Percentiles rank a stretch among this genome's conserved stretches.
These are phyloP conservation scores for Aphanomyces invadans DNA, from an alignment of 352 stramenopile species.

Conservation along the genomic window DNA sequence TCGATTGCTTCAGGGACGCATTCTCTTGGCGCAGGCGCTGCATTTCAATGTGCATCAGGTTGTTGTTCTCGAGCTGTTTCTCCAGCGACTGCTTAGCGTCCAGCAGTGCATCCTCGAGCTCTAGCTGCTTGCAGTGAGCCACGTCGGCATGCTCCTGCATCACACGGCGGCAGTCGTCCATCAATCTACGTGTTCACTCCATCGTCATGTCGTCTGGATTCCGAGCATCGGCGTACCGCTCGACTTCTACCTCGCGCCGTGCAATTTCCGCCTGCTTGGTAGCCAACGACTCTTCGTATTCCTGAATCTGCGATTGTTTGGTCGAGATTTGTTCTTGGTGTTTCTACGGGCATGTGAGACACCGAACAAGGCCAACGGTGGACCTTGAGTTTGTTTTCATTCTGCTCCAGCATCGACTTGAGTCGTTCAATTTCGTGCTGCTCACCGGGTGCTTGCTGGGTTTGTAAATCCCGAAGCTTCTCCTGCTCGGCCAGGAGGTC, in stretches of 20 bases:
- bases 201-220: not conserved
- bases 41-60: constrained; percentile 73
- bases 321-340: constrained; percentile 60
- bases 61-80: constrained; percentile 80
- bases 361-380: not conserved
- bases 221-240: constrained; percentile 26
- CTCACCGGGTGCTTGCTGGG: constrained; percentile 40
- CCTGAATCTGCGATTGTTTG: constrained; percentile 56
- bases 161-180: constrained; percentile 79
- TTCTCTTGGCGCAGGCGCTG: constrained; percentile 74
- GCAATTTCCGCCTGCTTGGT: constrained; percentile 53
- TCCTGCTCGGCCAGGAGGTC: constrained; percentile 81
- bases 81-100: constrained; percentile 81
- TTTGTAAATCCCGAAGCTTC: constrained; percentile 47
- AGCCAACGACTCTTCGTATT: constrained; percentile 60
- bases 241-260: constrained; percentile 69
- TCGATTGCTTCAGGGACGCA: constrained; percentile 80
- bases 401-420: constrained; percentile 54
- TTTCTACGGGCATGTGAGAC: constrained; percentile 26
- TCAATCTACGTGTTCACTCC: constrained; percentile 45
- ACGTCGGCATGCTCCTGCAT: constrained; percentile 75
- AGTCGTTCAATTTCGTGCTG: constrained; percentile 70
- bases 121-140: constrained; percentile 68
- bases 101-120: constrained; percentile 74
- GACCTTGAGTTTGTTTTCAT: constrained; percentile 45